phyloP scores from a whole-genome alignment of 371 early-diverging fungal species.

The Thermomucor indicae-seudaticae region DNA sequence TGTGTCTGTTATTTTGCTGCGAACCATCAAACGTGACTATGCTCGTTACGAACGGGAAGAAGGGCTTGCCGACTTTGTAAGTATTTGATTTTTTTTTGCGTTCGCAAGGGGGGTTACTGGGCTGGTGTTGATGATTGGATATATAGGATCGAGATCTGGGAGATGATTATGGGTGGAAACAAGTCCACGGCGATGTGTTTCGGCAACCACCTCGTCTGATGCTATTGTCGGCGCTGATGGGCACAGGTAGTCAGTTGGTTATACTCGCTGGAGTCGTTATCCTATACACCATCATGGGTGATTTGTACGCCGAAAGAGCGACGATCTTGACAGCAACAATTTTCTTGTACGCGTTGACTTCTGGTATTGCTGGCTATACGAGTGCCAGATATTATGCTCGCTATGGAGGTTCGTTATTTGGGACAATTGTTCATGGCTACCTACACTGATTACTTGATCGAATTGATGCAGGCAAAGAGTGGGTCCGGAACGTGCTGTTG shows the following conservation, averaged over 20 bases:
- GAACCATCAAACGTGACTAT: conserved; percentile 76
- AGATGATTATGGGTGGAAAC: conserved; percentile 91
- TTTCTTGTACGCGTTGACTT: conserved; percentile 77
- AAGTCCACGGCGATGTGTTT: conserved; percentile 87
- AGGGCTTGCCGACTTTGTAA: conserved; percentile 68
- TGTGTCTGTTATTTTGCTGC: conserved; percentile 66
- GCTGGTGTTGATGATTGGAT: neutral
- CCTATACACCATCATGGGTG: conserved; percentile 67
- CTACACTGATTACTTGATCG: neutral
- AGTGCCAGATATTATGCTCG: conserved; percentile 66
- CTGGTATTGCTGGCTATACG: conserved; percentile 68
- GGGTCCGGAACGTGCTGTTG: conserved; percentile 68
- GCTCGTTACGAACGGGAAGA: conserved; percentile 80
- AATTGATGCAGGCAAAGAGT: conserved; percentile 50
- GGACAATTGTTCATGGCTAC: neutral
- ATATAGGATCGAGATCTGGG: conserved; percentile 74
- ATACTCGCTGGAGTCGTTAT: conserved; percentile 63
- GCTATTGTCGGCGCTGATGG: conserved; percentile 65
- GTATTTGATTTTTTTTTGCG: conserved; percentile 1
- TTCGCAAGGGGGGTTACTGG: neutral
- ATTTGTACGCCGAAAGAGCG: conserved; percentile 73
- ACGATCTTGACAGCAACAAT: conserved; percentile 77
- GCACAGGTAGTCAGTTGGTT: conserved; percentile 72
- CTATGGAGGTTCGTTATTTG: conserved; percentile 63
- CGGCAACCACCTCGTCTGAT: conserved; percentile 70